A percentile compares a stretch with the other conserved stretches of the same genome.
Conservation (phyloP, 352 stramenopile species). For the Peronospora tabacina region DNA sequence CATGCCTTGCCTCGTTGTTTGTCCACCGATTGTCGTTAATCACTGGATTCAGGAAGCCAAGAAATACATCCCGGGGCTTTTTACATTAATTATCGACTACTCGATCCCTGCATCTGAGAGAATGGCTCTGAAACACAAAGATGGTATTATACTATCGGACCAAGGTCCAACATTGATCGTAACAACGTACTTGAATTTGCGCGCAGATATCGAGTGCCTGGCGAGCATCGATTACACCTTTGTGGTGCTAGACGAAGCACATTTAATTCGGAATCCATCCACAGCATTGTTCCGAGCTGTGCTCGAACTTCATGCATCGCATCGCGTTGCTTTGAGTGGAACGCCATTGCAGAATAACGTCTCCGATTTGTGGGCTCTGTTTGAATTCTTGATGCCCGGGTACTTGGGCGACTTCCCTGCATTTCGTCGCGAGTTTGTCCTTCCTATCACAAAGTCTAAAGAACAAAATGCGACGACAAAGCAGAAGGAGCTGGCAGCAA, state of each 20-base stretch:
- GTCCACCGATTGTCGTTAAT: constrained; percentile 89
- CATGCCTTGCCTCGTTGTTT: constrained; percentile 81
- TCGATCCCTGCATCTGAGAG: constrained; percentile 46
- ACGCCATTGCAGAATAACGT: constrained; percentile 98
- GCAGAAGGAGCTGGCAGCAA: constrained; percentile 65
- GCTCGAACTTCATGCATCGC: constrained; percentile 55
- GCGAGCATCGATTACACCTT: constrained; percentile 59
- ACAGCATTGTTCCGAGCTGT: constrained; percentile 85
- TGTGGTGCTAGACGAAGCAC: constrained; percentile 94
- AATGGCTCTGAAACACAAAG: constrained; percentile 32
- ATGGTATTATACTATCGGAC: constrained; percentile 4
- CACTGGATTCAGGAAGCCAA: constrained; percentile 93
- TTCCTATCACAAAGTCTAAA: constrained; percentile 52
- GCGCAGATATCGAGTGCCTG: constrained; percentile 67
- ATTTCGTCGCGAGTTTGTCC: constrained; percentile 57
- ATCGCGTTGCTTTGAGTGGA: constrained; percentile 93
- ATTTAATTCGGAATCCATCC: constrained; percentile 94
- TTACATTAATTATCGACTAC: constrained; percentile 75
- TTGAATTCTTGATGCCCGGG: constrained; percentile 97
- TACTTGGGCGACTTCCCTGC: constrained; percentile 88
- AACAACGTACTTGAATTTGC: constrained; percentile 85
- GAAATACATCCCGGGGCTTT: constrained; percentile 64
- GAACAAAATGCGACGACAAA: constrained; percentile 55
- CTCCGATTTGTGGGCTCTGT: constrained; percentile 94
- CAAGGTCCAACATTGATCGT: constrained; percentile 37